These are phyloP conservation scores for Rhizophlyctis rosea DNA, from an alignment of 192 early-diverging fungal genomes.

Conservation along the genomic window DNA sequence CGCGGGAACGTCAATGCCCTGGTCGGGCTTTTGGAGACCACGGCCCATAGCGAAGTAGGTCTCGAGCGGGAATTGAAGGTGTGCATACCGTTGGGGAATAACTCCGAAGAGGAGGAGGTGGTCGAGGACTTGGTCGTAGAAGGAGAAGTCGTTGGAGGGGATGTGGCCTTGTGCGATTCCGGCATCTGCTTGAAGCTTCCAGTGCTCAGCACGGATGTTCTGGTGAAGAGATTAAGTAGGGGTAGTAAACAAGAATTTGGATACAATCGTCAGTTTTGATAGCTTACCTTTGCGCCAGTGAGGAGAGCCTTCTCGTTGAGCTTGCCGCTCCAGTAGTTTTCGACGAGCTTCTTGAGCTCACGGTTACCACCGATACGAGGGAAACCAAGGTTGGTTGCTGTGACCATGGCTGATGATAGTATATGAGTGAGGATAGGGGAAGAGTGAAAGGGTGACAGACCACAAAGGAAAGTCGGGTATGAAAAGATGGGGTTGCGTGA, in stretches of 20 bases:
- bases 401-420: no score
- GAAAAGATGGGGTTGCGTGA: no score
- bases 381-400: constrained; percentile 65
- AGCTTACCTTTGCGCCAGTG: constrained; percentile 61
- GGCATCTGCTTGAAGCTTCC: constrained; percentile 62
- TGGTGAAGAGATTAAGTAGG: constrained; percentile 1
- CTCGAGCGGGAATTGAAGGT: constrained; percentile 56
- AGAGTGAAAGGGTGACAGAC: no score
- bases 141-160: constrained; percentile 91
- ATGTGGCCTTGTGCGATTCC: constrained; percentile 72
- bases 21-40: constrained; percentile 75
- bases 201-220: constrained; percentile 46
- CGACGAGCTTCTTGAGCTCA: constrained; percentile 93
- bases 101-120: constrained; percentile 48
- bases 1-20: constrained; percentile 84
- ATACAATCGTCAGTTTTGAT: no score
- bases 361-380: constrained; percentile 93
- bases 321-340: constrained; percentile 91
- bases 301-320: constrained; percentile 66
- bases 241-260: background rate
- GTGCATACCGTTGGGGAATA: constrained; percentile 59
- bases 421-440: no score
- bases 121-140: constrained; percentile 90
- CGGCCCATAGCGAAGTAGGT: constrained; percentile 98
- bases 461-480: no score